Evolutionary conservation across 2,329 filamentous ascomycete genomes (phyloP).

Genomic region (Colletotrichum scovillei): DNA sequence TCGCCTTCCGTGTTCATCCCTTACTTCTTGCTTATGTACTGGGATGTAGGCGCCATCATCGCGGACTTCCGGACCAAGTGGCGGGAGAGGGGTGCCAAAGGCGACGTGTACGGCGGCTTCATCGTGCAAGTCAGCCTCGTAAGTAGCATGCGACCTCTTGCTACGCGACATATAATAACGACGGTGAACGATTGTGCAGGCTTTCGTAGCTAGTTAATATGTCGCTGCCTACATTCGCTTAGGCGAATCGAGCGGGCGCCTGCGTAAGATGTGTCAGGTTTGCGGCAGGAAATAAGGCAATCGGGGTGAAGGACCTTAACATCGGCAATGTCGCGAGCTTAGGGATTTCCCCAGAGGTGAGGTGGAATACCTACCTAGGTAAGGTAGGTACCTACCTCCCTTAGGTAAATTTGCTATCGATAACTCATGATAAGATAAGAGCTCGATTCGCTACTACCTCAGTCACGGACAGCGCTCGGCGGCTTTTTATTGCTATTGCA

Average conservation of each 20-base stretch:
- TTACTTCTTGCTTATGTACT: constrained; percentile 98
- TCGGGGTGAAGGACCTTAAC: not conserved
- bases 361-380: not conserved
- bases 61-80: constrained; percentile 78
- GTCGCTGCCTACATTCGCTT: not conserved
- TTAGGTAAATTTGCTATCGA: not conserved
- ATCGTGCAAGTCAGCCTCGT: constrained; percentile 78
- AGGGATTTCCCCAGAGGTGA: too few relatives aligned
- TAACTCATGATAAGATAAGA: not conserved
- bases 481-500: too few relatives aligned
- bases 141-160: constrained; percentile 83
- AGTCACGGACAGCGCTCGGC: too few relatives aligned
- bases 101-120: constrained; percentile 79
- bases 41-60: constrained; percentile 95
- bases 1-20: constrained; percentile 90
- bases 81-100: constrained; percentile 87
- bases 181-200: not conserved
- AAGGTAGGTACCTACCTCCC: not conserved
- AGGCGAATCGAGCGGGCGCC: not conserved
- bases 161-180: not conserved
- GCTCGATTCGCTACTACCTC: too few relatives aligned
- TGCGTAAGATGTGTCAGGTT: not conserved
- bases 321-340: not conserved
- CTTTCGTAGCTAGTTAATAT: not conserved
- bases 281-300: not conserved